Percentiles rank a stretch among this genome's conserved stretches.
phyloP scores from a whole-genome alignment of 192 early-diverging fungal species.

The Pilobolus umbonatus region DNA sequence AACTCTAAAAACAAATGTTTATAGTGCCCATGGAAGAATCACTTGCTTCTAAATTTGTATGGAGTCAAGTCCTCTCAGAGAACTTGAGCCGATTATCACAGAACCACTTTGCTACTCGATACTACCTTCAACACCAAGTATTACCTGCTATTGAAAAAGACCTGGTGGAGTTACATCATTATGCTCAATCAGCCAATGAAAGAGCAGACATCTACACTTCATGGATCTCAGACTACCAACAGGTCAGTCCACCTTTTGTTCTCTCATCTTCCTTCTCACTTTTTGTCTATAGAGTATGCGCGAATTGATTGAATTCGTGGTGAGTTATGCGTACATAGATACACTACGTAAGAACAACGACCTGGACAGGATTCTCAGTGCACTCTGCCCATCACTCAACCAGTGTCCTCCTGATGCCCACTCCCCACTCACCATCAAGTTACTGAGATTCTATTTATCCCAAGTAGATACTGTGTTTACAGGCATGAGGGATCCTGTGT shows the following conservation, averaged over 20 bases:
- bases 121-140: slow-evolving; percentile 56
- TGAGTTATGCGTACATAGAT: slow-evolving; percentile 45
- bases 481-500: slow-evolving; percentile 54
- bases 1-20: background rate
- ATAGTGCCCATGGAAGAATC: slow-evolving; percentile 40
- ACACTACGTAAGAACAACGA: slow-evolving; percentile 50
- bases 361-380: slow-evolving; percentile 42
- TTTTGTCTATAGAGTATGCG: too few species aligned
- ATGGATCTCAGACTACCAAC: slow-evolving; percentile 43
- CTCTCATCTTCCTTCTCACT: too few species aligned
- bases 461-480: slow-evolving; percentile 54
- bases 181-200: too few species aligned
- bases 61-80: slow-evolving; percentile 57
- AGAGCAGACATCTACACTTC: slow-evolving; percentile 24
- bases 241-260: slow-evolving; percentile 6
- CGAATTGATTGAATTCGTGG: slow-evolving; percentile 36
- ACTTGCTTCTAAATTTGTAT: slow-evolving; percentile 57
- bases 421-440: slow-evolving; percentile 51
- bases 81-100: slow-evolving; percentile 54
- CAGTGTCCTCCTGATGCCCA: slow-evolving; percentile 22
- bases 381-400: slow-evolving; percentile 36
- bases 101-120: slow-evolving; percentile 58
- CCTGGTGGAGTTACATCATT: slow-evolving; percentile 37
- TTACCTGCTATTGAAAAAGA: slow-evolving; percentile 48
- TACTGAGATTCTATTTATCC: slow-evolving; percentile 42